phyloP scores from a whole-genome alignment of 116 monocot species.

The Zostera marina region DNA sequence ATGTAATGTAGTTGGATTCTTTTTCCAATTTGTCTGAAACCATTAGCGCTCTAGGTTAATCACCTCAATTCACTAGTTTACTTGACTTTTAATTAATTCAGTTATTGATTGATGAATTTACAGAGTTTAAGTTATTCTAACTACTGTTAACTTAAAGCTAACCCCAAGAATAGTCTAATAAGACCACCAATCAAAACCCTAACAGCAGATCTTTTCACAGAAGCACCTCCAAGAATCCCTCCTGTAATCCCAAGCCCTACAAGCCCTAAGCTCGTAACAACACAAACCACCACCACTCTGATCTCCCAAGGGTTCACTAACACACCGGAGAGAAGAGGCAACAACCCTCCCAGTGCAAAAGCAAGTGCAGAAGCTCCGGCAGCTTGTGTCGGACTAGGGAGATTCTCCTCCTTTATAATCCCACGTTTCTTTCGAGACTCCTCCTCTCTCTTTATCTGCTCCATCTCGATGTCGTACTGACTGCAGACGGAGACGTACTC shows the following conservation, averaged over 20 bases:
- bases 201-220: slow-evolving; percentile 5
- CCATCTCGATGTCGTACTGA: slow-evolving; percentile 12
- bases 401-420: background rate
- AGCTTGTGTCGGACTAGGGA: slow-evolving; percentile 11
- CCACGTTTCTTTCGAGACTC: background rate
- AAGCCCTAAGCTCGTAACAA: slow-evolving; percentile 24
- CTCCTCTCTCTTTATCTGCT: slow-evolving; percentile 8
- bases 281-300: slow-evolving; percentile 23
- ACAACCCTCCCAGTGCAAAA: slow-evolving; percentile 14
- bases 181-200: slow-evolving; percentile 32
- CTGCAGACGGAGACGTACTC: slow-evolving; percentile 13
- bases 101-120: no score
- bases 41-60: no score
- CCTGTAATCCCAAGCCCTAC: slow-evolving; percentile 23
- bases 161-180: slow-evolving; percentile 11
- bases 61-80: no score
- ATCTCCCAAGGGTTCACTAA: slow-evolving; percentile 22
- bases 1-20: no score
- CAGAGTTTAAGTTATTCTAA: no score
- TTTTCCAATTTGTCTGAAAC: no score
- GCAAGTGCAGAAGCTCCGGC: slow-evolving; percentile 25
- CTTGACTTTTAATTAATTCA: no score
- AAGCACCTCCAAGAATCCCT: slow-evolving; percentile 25
- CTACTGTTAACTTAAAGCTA: no score
- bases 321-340: slow-evolving; percentile 32